phyloP scores from a whole-genome alignment of 768 basidiomycete species.

The Fomitopsis serialis region DNA sequence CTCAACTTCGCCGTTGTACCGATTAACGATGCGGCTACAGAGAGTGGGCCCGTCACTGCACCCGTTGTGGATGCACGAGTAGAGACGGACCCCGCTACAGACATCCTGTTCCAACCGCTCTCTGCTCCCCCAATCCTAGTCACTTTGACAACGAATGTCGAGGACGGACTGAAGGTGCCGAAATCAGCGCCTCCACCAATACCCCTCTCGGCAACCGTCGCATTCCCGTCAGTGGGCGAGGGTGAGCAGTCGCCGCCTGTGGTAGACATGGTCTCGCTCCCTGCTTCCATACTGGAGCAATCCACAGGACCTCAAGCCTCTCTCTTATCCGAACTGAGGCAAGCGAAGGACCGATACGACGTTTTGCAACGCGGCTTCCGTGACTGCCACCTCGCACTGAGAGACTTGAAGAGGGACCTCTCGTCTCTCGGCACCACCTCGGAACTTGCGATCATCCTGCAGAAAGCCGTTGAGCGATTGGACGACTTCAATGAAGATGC shows the following conservation, averaged over 20 bases:
- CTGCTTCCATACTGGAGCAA: background rate
- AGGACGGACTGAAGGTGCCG: background rate
- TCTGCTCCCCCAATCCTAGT: background rate
- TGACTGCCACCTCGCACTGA: conserved; percentile 64
- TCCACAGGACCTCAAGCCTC: background rate
- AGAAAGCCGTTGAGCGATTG: conserved; percentile 52
- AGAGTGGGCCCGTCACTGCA: background rate
- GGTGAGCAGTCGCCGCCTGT: background rate
- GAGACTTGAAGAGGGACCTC: conserved; percentile 43
- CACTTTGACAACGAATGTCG: background rate
- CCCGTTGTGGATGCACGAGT: background rate
- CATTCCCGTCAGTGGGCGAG: background rate
- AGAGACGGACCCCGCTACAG: background rate
- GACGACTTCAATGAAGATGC: conserved; percentile 75
- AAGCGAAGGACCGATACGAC: conserved; percentile 51
- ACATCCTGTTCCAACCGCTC: background rate
- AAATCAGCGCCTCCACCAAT: background rate
- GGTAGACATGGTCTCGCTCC: background rate
- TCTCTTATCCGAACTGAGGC: conserved; percentile 26
- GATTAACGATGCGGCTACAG: background rate
- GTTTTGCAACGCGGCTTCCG: conserved; percentile 56
- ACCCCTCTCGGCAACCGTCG: background rate
- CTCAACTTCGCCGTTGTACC: background rate
- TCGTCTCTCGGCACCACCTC: conserved; percentile 15
- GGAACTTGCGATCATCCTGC: conserved; percentile 30